Percentiles rank a stretch among this genome's conserved stretches.
Evolutionary conservation across 1,284 basidiomycete genomes (phyloP).

Genomic region (Phellopilus nigrolimitatus): DNA sequence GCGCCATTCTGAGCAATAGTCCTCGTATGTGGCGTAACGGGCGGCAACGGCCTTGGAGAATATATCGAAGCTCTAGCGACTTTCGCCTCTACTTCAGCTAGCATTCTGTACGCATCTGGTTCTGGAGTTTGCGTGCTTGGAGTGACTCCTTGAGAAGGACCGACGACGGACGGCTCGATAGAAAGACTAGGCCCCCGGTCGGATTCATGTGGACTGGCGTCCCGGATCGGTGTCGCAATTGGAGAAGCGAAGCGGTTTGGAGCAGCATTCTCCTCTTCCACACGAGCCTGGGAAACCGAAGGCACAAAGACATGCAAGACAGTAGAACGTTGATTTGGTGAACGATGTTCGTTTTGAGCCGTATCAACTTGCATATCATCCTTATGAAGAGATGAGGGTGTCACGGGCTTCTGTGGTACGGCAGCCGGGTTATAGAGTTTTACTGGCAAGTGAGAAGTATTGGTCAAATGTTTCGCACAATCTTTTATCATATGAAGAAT

Average conservation of each 20-base stretch:
- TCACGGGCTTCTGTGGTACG: slow-evolving; percentile 1
- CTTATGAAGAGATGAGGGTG: background rate
- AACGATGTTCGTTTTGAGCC: background rate
- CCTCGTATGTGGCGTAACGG: background rate
- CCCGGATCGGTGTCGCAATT: background rate
- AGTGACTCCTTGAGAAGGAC: slow-evolving; percentile 1
- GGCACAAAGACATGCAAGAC: background rate
- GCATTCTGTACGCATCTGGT: background rate
- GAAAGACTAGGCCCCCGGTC: background rate
- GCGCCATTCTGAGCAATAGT: slow-evolving; percentile 3
- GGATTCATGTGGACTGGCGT: background rate
- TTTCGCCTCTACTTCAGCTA: slow-evolving; percentile 4
- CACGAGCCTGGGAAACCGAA: background rate
- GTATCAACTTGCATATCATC: slow-evolving; percentile 5
- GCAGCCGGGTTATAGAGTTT: background rate
- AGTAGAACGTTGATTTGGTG: background rate
- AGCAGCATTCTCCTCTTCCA: background rate
- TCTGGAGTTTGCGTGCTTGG: slow-evolving; percentile 12
- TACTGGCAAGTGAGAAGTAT: background rate
- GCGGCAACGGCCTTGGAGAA: slow-evolving; percentile 1
- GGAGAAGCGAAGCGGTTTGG: background rate
- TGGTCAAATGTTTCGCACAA: background rate
- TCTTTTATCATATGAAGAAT: background rate
- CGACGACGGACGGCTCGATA: background rate
- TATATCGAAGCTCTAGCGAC: background rate